These are phyloP conservation scores for Microbotryum scabiosae DNA, from an alignment of 1,284 basidiomycete species.

Conservation along the genomic window DNA sequence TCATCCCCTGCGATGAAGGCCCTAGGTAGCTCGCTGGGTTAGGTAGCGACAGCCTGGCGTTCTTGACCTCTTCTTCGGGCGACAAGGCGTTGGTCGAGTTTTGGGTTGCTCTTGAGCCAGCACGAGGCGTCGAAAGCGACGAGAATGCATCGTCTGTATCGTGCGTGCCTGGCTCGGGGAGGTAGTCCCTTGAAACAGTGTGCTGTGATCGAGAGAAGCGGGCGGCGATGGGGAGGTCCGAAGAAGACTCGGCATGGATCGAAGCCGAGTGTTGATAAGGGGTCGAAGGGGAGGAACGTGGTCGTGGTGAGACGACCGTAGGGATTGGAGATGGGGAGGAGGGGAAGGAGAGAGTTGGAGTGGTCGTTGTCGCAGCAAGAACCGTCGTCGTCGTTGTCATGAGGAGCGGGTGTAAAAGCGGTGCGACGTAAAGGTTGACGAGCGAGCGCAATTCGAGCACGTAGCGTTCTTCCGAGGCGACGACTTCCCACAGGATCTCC, in stretches of 20 bases:
- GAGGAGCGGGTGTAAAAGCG: conserved; percentile 69
- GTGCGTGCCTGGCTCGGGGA: too few species aligned
- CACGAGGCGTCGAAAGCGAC: too few species aligned
- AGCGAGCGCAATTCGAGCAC: conserved; percentile 80
- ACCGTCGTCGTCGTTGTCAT: conserved; percentile 34
- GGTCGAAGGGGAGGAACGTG: conserved; percentile 10
- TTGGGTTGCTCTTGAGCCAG: too few species aligned
- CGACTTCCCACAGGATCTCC: conserved; percentile 96
- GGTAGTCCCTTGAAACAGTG: too few species aligned
- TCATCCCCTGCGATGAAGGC: too few species aligned
- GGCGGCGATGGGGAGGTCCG: conserved; percentile 79
- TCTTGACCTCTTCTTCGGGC: too few species aligned
- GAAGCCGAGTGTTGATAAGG: conserved; percentile 21
- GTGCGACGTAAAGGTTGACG: conserved; percentile 85
- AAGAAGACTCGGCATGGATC: conserved; percentile 53
- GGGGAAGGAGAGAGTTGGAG: conserved; percentile 20
- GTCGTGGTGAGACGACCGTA: conserved; percentile 18
- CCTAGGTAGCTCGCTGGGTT: too few species aligned
- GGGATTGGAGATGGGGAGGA: conserved; percentile 32
- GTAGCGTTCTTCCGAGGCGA: conserved; percentile 94
- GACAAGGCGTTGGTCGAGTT: too few species aligned
- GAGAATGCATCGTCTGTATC: too few species aligned
- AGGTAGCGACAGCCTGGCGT: too few species aligned
- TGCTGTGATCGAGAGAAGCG: conserved; percentile 50
- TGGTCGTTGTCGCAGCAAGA: conserved; percentile 48